Evolutionary conservation across 768 basidiomycete species (phyloP), one percentile per base, ranked within the genome.

Genomic region (Paxillus rubicundulus): DNA sequence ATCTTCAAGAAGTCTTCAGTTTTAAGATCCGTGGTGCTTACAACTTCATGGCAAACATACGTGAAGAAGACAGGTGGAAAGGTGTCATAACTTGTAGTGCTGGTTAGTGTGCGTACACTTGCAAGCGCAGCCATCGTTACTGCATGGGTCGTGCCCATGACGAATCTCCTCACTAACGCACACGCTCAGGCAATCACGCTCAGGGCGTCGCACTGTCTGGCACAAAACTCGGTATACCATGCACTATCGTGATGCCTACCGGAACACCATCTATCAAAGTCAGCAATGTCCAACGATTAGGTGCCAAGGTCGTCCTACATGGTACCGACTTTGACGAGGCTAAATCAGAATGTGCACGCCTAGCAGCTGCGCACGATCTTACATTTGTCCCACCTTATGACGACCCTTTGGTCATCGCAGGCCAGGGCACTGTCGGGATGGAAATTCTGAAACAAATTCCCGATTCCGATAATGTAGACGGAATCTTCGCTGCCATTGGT

Each of bases 11-110:
- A 63, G 97, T 99, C 17, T 99, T 99, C 70, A 95, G 92, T 68
- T 99, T 99, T 84, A 99, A 99, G 68, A 94, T 98, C 43, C 80
- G 97, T 5, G 97, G 97, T 20, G 97, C 97, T 30, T 99, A 97
- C 75, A 99, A 99, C 70, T 91, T 97, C 63, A 99, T 99, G 96
- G 92, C 92, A 18, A 81, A 81, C 69, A 75, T 99, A 33, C 76
- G 77, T 8, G 86, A 88, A 30, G 92, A 94, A 50, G 96, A 98
- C 65, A 79, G 92, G 52, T 95, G 94, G 91, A 94, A 94, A 70
- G 97, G 97, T 53, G 97, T 99, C 60, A 78, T 98, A 49, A 98
- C 97, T 43, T 99, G 97, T 66, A 96, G 92, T 68, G 97, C 97
- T 53, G 96, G 95, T 97, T 73, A 83, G 91, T 86, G 73, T 77